phyloP scores from a whole-genome alignment of 805 yeast species.

The Sporopachydermia quercuum region DNA sequence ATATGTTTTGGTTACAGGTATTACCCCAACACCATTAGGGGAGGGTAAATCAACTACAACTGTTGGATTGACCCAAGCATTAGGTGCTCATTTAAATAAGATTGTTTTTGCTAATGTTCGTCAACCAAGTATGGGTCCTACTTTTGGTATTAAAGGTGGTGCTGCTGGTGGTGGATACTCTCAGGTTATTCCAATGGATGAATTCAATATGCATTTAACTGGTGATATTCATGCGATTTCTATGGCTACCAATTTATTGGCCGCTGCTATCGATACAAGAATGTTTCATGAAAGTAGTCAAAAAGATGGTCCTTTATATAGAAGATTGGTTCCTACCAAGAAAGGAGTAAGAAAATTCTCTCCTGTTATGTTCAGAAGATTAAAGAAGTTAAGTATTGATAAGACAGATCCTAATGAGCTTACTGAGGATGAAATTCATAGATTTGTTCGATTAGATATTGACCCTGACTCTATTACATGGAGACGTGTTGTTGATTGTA shows the following conservation, averaged over 20 bases:
- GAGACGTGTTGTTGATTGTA: constrained; percentile 87
- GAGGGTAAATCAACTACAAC: constrained; percentile 97
- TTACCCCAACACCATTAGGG: constrained; percentile 96
- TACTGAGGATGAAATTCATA: constrained; percentile 56
- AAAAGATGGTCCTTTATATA: constrained; percentile 66
- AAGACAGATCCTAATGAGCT: constrained; percentile 71
- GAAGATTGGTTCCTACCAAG: constrained; percentile 74
- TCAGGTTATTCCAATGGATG: constrained; percentile 98
- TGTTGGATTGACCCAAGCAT: constrained; percentile 90
- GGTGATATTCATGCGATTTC: constrained; percentile 97
- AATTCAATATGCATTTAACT: constrained; percentile 92
- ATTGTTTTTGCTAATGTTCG: constrained; percentile 88
- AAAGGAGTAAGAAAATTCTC: constrained; percentile 72
- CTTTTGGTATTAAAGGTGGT: constrained; percentile 97
- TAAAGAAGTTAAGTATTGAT: constrained; percentile 65
- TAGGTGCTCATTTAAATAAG: constrained; percentile 77
- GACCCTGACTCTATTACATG: constrained; percentile 85
- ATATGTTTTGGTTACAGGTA: constrained; percentile 88
- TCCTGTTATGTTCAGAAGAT: constrained; percentile 60
- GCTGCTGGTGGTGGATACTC: constrained; percentile 99
- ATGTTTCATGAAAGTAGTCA: constrained; percentile 91
- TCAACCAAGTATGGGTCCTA: constrained; percentile 98
- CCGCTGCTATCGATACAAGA: constrained; percentile 95
- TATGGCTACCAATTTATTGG: constrained; percentile 83
- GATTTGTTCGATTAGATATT: constrained; percentile 73